Percentiles rank a stretch among this genome's conserved stretches.
These are phyloP conservation scores for Emericellopsis cladophorae DNA, from an alignment of 2,329 filamentous ascomycete species.

Conservation along the genomic window DNA sequence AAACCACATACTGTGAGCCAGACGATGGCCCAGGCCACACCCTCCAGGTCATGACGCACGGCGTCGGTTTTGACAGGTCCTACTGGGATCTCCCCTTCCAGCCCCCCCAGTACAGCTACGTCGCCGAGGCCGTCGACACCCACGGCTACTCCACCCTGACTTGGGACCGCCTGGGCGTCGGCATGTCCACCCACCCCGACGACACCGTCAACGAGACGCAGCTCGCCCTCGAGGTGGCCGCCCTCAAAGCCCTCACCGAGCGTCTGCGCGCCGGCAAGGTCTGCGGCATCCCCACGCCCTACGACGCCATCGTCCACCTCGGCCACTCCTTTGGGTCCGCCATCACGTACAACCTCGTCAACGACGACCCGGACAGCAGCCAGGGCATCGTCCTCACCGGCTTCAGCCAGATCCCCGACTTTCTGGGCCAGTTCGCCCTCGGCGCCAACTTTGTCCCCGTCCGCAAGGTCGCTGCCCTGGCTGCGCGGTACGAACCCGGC, in stretches of 20 bases:
- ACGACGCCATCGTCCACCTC: constrained; percentile 39
- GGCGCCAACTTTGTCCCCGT: constrained; percentile 35
- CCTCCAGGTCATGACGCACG: constrained; percentile 28
- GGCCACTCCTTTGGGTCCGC: constrained; percentile 53
- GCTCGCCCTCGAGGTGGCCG: constrained; percentile 41
- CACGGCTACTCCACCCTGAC: constrained; percentile 46
- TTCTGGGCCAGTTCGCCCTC: constrained; percentile 26
- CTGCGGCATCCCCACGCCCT: constrained; percentile 18
- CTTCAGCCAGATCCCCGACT: constrained; percentile 36
- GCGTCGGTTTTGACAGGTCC: constrained; percentile 26
- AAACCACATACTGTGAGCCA: constrained; percentile 48
- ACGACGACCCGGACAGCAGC: constrained; percentile 35
- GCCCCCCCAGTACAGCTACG: constrained; percentile 50
- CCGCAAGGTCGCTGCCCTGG: constrained; percentile 12
- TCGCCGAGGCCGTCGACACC: constrained; percentile 37
- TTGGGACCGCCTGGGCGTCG: constrained; percentile 51
- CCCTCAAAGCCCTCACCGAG: constrained; percentile 38
- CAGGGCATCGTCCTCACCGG: constrained; percentile 50
- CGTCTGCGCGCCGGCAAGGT: constrained; percentile 32
- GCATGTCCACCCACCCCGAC: constrained; percentile 43
- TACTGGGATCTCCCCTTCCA: constrained; percentile 51
- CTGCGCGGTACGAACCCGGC: constrained; percentile 26
- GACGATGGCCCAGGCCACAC: constrained; percentile 23
- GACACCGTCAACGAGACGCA: constrained; percentile 50
- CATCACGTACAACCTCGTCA: constrained; percentile 42